These are phyloP conservation scores for Crithidia acanthocephali DNA, from an alignment of 208 protist genomes.

Conservation along the genomic window DNA sequence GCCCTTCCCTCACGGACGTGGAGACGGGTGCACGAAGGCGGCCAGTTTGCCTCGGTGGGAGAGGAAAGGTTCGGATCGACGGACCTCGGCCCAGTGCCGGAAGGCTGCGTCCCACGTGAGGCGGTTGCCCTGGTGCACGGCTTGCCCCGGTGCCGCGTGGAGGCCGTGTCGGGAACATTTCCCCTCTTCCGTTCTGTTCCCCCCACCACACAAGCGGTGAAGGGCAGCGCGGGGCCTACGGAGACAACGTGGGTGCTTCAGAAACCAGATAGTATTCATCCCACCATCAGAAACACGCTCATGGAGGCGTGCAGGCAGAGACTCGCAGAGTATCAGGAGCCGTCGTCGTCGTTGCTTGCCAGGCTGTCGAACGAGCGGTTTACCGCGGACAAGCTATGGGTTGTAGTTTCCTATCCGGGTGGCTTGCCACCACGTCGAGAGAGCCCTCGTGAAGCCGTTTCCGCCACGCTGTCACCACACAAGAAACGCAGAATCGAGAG, in stretches of 20 bases:
- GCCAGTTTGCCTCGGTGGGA: constrained; percentile 10
- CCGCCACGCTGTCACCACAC: not conserved
- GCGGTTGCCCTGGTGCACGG: constrained; percentile 38
- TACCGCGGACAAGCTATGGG: not conserved
- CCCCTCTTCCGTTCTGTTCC: constrained; percentile 12
- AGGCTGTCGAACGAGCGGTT: not conserved
- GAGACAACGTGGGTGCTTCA: constrained; percentile 1
- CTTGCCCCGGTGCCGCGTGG: constrained; percentile 33
- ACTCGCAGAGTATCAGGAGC: not conserved
- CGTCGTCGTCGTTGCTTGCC: not conserved
- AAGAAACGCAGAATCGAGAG: not conserved
- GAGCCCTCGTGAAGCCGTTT: no score
- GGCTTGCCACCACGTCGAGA: not conserved
- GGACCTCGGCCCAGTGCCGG: constrained; percentile 14
- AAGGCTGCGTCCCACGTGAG: constrained; percentile 16
- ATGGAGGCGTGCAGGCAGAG: not conserved
- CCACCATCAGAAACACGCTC: not conserved
- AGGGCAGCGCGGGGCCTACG: no score
- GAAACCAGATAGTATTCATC: not conserved
- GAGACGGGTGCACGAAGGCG: constrained; percentile 6
- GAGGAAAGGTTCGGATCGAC: not conserved
- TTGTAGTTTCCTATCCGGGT: not conserved
- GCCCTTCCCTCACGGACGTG: constrained; percentile 2
- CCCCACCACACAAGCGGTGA: not conserved
- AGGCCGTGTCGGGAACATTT: constrained; percentile 25